A percentile compares a stretch with the other conserved stretches of the same genome.
These are phyloP conservation scores for Tetraselmis striata DNA, from an alignment of 139 green algal genomes.

Conservation along the genomic window DNA sequence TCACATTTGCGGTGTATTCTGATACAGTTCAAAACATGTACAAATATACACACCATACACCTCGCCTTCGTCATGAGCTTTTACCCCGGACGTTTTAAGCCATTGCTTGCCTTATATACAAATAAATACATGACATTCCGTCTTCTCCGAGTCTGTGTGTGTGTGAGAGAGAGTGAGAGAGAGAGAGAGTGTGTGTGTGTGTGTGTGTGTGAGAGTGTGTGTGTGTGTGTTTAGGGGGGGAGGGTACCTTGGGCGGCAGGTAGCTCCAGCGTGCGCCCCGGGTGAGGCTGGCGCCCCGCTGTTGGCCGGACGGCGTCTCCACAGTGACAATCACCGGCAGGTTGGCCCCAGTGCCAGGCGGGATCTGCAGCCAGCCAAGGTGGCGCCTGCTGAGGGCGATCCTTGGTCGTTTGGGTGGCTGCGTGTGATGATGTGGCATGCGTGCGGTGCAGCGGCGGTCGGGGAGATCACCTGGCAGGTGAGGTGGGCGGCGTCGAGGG, in stretches of 20 bases:
- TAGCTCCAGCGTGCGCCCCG: not conserved
- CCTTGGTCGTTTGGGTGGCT: not conserved
- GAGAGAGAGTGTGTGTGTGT: conserved; percentile 1
- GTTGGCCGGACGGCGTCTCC: not conserved
- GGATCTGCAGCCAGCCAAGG: conserved; percentile 6
- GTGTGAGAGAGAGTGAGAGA: too few species aligned
- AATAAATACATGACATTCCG: too few species aligned
- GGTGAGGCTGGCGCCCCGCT: not conserved
- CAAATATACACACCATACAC: not conserved
- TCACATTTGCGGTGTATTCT: too few species aligned
- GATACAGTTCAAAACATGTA: not conserved
- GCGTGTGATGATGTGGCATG: too few species aligned
- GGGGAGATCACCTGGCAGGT: conserved; percentile 9
- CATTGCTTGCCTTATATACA: too few species aligned
- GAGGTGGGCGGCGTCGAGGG: conserved; percentile 3
- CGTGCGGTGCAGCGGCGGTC: too few species aligned
- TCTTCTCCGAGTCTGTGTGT: too few species aligned
- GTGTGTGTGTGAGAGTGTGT: not conserved
- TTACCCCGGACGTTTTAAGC: not conserved
- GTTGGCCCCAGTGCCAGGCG: not conserved
- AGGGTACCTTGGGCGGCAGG: not conserved
- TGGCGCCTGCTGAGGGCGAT: conserved; percentile 20
- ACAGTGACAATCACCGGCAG: not conserved
- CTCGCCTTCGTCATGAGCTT: not conserved
- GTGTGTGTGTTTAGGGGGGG: not conserved